Percentiles rank a stretch among this genome's conserved stretches.
Evolutionary conservation across 2,329 filamentous ascomycete species (phyloP).

Genomic region (Fusarium beomiforme): DNA sequence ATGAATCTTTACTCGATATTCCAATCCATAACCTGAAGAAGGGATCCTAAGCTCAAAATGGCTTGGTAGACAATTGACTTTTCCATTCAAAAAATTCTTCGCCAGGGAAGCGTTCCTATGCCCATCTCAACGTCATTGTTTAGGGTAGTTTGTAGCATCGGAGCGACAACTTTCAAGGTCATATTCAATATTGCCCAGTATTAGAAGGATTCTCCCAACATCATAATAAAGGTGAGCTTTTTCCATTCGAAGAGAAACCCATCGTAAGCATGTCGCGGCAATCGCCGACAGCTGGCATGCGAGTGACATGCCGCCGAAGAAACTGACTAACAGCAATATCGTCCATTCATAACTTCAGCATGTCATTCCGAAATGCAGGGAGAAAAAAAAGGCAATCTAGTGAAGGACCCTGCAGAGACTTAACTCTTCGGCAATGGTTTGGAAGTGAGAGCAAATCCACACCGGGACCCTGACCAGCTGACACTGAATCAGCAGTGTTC

Average conservation of each 20-base stretch:
- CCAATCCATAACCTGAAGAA: not conserved
- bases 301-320: not conserved
- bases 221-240: too few relatives aligned
- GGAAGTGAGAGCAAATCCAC: not conserved
- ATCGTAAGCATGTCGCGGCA: too few relatives aligned
- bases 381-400: not conserved
- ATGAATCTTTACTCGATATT: too few relatives aligned
- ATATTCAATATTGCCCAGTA: not conserved
- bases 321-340: not conserved
- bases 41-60: not conserved
- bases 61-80: not conserved
- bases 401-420: not conserved
- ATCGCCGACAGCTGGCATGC: not conserved
- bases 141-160: slow-evolving; percentile 2
- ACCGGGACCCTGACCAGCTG: not conserved
- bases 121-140: not conserved
- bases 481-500: not conserved
- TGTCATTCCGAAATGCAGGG: not conserved
- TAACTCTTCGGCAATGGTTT: not conserved
- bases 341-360: not conserved
- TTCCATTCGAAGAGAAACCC: rapidly evolving
- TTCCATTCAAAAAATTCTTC: not conserved
- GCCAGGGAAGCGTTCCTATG: not conserved
- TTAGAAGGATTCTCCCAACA: too few relatives aligned
- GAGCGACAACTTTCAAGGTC: not conserved